Evolutionary conservation across 179 eudicot genomes (phyloP), one percentile per base, ranked within the genome.

Genomic region (Carnegiea gigantea): DNA sequence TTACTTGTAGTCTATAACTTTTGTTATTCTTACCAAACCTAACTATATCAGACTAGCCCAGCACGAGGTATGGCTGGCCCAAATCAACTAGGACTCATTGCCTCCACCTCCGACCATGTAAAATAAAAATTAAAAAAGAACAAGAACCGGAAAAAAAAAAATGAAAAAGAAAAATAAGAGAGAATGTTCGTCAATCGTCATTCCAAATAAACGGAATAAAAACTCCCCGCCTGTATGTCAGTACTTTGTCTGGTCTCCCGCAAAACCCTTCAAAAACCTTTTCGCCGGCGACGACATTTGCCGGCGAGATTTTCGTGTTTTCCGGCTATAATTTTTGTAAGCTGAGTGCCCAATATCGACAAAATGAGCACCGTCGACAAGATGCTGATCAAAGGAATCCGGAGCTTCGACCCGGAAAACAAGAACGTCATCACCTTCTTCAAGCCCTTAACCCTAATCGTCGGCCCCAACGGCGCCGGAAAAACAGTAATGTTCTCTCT

Each of bases 341-440:
- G 36, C 36, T 33, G 36, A 43, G 10, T 54, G 26, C 53, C 57
- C 48, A 17, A 36, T 65, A 0, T 26, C 57, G 43, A 21, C 74
- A 79, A 91, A 82, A 95, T 95, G 98, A 95, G 98, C 64, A 95
- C 98, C 36, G 97, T 95, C 13, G 98, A 95, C 85, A 95, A 95
- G 85, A 93, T 95, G 98, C 83, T 95, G 77, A 93, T 95, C 38
- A 95, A 95, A 87, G 98, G 98, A 15, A 95, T 95, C 80, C 93
- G 98, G 89, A 92, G 97, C 78, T 95, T 95, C 81, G 97, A 93
- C 89, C 98, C 98, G 84, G 99, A 95, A 81, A 94, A 95, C 88
- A 90, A 88, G 79, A 85, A 88, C 83, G 99, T 95, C 86, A 90
- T 95, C 91, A 90, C 99, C 80, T 95, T 95, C 88, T 92, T 92